These are phyloP conservation scores for Magnaporthiopsis rhizophila DNA, from an alignment of 2,329 filamentous ascomycete genomes.

Conservation along the genomic window DNA sequence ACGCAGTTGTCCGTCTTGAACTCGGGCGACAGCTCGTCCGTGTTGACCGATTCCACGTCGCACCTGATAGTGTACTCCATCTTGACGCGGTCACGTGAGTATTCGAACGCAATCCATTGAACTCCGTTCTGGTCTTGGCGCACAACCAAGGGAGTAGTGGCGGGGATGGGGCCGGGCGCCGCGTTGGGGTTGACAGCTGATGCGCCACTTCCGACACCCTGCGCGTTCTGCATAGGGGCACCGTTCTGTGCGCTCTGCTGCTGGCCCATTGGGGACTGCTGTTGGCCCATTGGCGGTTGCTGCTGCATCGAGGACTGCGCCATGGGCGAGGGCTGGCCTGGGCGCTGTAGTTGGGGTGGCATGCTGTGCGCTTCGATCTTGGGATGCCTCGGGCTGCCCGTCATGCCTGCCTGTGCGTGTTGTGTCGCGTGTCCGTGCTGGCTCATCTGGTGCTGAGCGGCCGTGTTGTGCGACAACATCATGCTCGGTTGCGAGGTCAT, in stretches of 20 bases:
- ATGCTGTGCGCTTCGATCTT: conserved; percentile 55
- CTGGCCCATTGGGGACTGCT: conserved; percentile 13
- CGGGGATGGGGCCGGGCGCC: conserved; percentile 91
- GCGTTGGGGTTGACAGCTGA: conserved; percentile 75
- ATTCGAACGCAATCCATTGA: conserved; percentile 98
- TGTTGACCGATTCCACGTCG: conserved; percentile 93
- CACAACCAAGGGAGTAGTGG: conserved; percentile 89
- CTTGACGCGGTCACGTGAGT: conserved; percentile 93
- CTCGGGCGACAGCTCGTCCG: conserved; percentile 73
- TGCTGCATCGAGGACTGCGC: conserved; percentile 15
- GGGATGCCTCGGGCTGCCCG: conserved; percentile 50
- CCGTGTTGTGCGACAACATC: conserved; percentile 55
- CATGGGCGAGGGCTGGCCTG: conserved; percentile 39
- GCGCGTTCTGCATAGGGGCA: conserved; percentile 35
- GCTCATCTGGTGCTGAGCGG: conserved; percentile 47
- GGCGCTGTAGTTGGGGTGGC: conserved; percentile 53
- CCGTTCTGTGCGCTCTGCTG: conserved; percentile 27
- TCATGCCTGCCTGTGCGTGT: conserved; percentile 47
- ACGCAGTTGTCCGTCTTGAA: conserved; percentile 99
- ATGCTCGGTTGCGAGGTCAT: conserved; percentile 59
- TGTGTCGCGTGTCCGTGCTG: conserved; percentile 53
- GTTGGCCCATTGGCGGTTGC: conserved; percentile 22
- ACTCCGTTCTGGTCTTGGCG: conserved; percentile 93
- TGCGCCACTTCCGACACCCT: conserved; percentile 26
- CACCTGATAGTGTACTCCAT: conserved; percentile 99